Base-by-base conservation (phyloP, 2,329 filamentous ascomycete species). In the Orbilia quercus region DNA sequence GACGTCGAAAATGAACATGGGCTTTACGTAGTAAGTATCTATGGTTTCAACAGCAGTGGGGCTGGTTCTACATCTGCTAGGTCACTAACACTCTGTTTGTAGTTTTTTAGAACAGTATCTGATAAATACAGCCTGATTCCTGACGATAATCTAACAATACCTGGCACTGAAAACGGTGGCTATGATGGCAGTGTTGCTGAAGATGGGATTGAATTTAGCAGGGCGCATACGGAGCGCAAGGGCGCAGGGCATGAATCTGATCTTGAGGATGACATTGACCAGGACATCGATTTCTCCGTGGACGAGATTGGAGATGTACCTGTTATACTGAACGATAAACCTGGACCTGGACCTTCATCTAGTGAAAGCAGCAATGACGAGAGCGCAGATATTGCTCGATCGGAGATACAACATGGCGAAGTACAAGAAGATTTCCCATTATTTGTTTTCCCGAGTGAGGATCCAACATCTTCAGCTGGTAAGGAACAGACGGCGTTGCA, bases 31-130 rank as follows among this genome's bases (percentile, higher is more conserved):
- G 76, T 77, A 51, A 23, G 74, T 75, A 36, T 36, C 31, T 2
- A 20, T 7, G 20, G 31, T 11, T 34, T 31, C 18, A 53, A 7
- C n/a, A 12, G 5, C 14, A 12, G 16, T 31, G 4, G 11, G 11
- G 7, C 11, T 54, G 7, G 20, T 23, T 4, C 4, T 12, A 36
- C 25, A 11, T 48, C 9, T 5, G 9, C 9, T 31, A 9, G 28
- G 23, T 25, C 7, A 18, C 44, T 60, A 36, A 55, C 34, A 5
- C 31, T 25, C 2, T 31, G 20, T 31, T 2, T 58, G 14, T 36
- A 77, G 76, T 90, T 99, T 79, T 99, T 98, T 85, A 98, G 97
- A 84, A 95, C 90, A 0, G 93, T 98, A 20, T 98, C 94, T 81
- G 95, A 99, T 80, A 85, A 90, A 77, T 97, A 96, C 81, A 89